Evolutionary conservation across 257 asterid species (phyloP).

Genomic region (Nicotiana obtusifolia): DNA sequence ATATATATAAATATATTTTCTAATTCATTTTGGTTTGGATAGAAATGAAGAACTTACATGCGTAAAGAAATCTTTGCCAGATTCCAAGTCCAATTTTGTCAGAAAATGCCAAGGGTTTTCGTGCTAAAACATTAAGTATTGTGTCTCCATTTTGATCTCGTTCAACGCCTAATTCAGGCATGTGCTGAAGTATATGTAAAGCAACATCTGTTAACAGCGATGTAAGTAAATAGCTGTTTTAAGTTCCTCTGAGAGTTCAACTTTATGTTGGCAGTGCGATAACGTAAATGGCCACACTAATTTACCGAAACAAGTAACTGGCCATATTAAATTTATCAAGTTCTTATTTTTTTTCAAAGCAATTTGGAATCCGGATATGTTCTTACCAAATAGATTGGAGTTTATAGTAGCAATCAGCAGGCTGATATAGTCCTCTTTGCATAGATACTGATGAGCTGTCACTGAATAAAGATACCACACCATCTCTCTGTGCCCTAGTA

Average conservation of each 20-base stretch:
- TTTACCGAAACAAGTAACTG: neutral
- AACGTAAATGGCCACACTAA: neutral
- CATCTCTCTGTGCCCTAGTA: slow-evolving; percentile 29
- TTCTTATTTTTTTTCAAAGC: neutral
- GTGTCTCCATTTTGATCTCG: slow-evolving; percentile 33
- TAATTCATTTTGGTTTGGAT: neutral
- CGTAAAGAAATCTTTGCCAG: slow-evolving; percentile 21
- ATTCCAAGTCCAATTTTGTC: slow-evolving; percentile 13
- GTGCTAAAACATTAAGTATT: slow-evolving; percentile 29
- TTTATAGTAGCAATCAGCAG: slow-evolving; percentile 27
- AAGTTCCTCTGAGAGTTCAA: neutral
- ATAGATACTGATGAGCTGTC: slow-evolving; percentile 18
- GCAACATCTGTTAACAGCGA: slow-evolving; percentile 24
- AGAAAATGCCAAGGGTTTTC: slow-evolving; percentile 28
- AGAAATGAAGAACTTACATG: slow-evolving; percentile 17
- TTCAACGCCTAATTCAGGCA: slow-evolving; percentile 25
- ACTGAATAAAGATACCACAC: slow-evolving; percentile 32
- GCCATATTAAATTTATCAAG: neutral
- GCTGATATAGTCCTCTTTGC: slow-evolving; percentile 24
- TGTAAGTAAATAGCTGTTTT: neutral
- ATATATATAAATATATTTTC: neutral
- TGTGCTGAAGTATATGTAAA: slow-evolving; percentile 20
- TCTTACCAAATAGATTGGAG: slow-evolving; percentile 28
- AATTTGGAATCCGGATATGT: neutral
- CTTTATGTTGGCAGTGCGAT: neutral